These are phyloP conservation scores for Xanthoconium stramineum DNA, from an alignment of 768 basidiomycete species.

Conservation along the genomic window DNA sequence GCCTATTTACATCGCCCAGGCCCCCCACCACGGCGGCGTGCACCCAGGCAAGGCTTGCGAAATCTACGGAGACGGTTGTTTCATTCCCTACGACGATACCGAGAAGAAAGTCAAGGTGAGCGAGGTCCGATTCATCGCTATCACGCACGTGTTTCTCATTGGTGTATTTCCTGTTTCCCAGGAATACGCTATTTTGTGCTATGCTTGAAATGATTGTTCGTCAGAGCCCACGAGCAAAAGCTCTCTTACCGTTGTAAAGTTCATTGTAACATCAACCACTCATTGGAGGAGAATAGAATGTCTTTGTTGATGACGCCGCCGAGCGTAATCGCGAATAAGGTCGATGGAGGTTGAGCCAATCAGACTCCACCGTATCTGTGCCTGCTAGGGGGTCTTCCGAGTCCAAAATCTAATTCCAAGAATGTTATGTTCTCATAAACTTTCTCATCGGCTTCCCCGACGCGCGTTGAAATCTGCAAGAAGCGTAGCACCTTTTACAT, in stretches of 20 bases:
- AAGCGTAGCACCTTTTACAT: not conserved
- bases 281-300: conserved; percentile 1
- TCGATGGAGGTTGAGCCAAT: not conserved
- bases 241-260: not conserved
- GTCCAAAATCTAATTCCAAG: not conserved
- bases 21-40: conserved; percentile 45
- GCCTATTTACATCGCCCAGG: conserved; percentile 59
- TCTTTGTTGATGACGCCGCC: not conserved
- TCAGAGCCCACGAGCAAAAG: not conserved
- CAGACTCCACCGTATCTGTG: too few relatives aligned
- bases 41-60: conserved; percentile 66
- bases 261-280: conserved; percentile 8
- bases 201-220: conserved; percentile 16
- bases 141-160: not conserved
- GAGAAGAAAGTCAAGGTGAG: conserved; percentile 53
- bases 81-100: conserved; percentile 49
- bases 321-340: not conserved
- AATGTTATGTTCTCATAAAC: too few relatives aligned
- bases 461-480: not conserved
- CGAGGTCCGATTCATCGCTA: not conserved
- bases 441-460: too few relatives aligned
- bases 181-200: conserved; percentile 45
- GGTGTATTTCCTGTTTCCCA: conserved; percentile 10
- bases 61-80: conserved; percentile 50
- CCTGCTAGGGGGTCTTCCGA: not conserved